A percentile compares a stretch with the other conserved stretches of the same genome.
phyloP scores from a whole-genome alignment of 441 rosid species.

The Pelargonium myrrhifolium region DNA sequence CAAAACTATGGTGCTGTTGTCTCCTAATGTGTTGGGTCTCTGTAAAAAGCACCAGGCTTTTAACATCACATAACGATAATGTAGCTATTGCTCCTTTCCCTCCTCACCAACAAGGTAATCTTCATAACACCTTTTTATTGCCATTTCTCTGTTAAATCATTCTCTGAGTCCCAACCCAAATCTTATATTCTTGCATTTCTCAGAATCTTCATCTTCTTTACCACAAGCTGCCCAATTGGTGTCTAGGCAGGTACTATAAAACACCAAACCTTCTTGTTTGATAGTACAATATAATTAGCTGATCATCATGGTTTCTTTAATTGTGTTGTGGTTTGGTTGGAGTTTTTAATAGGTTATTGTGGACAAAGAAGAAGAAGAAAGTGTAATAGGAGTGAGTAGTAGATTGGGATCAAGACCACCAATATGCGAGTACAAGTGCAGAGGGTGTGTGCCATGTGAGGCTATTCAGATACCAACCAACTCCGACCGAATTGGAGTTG shows the following conservation, averaged over 20 bases:
- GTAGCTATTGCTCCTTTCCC: not conserved
- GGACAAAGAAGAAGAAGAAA: conserved; percentile 1
- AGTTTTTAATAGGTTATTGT: not conserved
- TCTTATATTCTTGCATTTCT: no score
- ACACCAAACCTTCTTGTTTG: no score
- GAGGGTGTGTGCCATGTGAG: conserved; percentile 29
- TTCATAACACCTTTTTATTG: no score
- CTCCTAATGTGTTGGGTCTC: not conserved
- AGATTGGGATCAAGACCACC: conserved; percentile 42
- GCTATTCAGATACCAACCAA: conserved; percentile 33
- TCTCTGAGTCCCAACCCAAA: no score
- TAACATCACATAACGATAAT: no score
- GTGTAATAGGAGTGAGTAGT: conserved; percentile 13
- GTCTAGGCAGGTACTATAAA: no score
- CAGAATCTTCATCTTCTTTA: no score
- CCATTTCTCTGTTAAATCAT: not conserved
- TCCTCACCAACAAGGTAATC: not conserved
- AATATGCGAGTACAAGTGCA: conserved; percentile 26
- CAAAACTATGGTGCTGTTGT: not conserved
- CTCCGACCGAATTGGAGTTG: conserved; percentile 13
- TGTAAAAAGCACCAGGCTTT: not conserved
- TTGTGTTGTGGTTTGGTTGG: not conserved
- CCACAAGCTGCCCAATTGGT: no score
- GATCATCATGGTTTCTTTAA: not conserved
- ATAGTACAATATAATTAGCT: not conserved